Base-by-base conservation (phyloP, 805 yeast species). In the Yamadazyma phyllophila region DNA sequence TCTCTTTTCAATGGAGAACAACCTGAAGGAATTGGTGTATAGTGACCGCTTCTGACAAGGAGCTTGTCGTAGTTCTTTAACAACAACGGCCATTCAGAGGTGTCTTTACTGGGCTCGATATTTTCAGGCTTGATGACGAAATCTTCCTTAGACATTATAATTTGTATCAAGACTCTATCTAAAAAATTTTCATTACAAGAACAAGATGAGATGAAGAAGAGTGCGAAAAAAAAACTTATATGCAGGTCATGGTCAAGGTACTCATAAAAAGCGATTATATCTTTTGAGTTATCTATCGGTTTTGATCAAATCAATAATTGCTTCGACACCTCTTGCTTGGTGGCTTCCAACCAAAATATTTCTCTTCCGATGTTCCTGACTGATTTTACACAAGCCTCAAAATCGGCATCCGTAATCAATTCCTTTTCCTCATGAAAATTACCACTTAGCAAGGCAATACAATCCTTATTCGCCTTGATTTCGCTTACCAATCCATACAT, bases 21-120 rank as follows among this genome's bases (percentile, higher is more conserved):
- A 54, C 99, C 99, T 45, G 92, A 77, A 60, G 98, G 97, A 58
- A 91, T 91, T 56, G 98, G 98, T 37, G 98, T 92, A 67, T 94
- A 92, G 66, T 94, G 99, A 39, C 96, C 96, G 50, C 95, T 84
- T 77, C 99, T 86, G 45, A 94, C 97, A 52, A 91, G 77, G 48
- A 94, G 76, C 72, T 91, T 86, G 76, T 94, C 98, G 70, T 84
- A 94, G 76, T 92, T 84, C 68, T 94, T 94, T 67, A 94, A 77
- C 59, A 94, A 77, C 60, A 94, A 78, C 27, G 99, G 99, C 98
- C 98, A 94, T 57, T 86, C 88, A 48, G 95, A 82, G 48, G 98
- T 85, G 69, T 91, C 94, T 56, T 82, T 82, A 32, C 91, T 73
- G 34, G 96, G 86, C 48, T 83, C 78, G 53, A 82, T 78, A 55